Base-by-base conservation (phyloP, 2,329 filamentous ascomycete genomes). In the Sphaceloma murrayae region DNA sequence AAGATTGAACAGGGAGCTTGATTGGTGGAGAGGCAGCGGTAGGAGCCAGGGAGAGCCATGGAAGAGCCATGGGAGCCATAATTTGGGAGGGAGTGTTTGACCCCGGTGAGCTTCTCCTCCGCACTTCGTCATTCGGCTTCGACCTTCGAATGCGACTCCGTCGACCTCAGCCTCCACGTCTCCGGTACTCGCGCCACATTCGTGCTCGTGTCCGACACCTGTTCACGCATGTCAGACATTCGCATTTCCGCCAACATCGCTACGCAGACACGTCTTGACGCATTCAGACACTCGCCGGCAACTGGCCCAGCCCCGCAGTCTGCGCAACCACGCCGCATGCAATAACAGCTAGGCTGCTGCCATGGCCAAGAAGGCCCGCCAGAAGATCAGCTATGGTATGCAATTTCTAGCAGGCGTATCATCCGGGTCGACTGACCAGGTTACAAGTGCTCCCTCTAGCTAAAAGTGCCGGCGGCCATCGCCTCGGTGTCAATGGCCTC, bases 401-500 rank as follows among this genome's bases (percentile, higher is more conserved):
- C 45, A 29, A 21, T 16, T 34, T 34, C 32, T 42, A 26, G 34
- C 22, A 21, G 18, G 34, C 4, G 11, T 10, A 6, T 39, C 10
- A 9, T 6, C 6, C 13, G 4, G 18, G 14, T 3, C n/a, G 18
- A 34, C 16, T 43, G 10, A 43, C 11, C 4, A 6, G 10, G 9
- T n/a, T 13, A 29, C 32, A 57, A 82, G 80, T 85, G 64, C 73
- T 85, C 53, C 80, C 81, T 57, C 76, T 84, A 55, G 77, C 79
- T 50, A 80, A 82, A 63, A 78, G 77, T 47, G 74, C 78, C 13
- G 86, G 85, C 53, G 89, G 89, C 47, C 91, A 98, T 69, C 75
- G 88, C 56, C 78, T 96, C 46, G 91, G 91, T 52, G 86, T 98
- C 55, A 95, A 96, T 71, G 88, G 89, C 51, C 77, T 98, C 49